These are phyloP conservation scores for Neofusicoccum umdonicola DNA, from an alignment of 2,329 filamentous ascomycete species.

Conservation along the genomic window DNA sequence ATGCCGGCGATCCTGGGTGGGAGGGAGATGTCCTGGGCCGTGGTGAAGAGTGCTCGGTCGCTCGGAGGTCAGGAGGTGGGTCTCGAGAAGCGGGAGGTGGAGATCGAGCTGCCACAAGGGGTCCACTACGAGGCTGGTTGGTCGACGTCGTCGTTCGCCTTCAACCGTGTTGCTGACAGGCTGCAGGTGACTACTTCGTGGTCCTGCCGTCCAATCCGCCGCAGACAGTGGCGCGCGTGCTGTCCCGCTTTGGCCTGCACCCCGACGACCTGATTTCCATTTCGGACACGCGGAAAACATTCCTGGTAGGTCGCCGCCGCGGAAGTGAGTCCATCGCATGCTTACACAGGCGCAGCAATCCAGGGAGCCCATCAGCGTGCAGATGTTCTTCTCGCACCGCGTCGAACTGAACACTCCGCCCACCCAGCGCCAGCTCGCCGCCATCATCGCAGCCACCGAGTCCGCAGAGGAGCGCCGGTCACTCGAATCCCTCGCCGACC, in stretches of 20 bases:
- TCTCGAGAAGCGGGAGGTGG: conserved; percentile 10
- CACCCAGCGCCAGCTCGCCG: conserved; percentile 21
- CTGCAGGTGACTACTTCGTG: conserved; percentile 9
- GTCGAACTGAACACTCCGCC: conserved; percentile 22
- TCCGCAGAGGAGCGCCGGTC: conserved; percentile 12
- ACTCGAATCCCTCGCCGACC: not conserved
- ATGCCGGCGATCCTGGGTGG: conserved; percentile 15
- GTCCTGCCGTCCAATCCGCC: not conserved
- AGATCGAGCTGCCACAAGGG: conserved; percentile 1
- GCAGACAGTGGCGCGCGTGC: not conserved
- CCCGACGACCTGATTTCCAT: conserved; percentile 1
- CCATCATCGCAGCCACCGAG: conserved; percentile 16
- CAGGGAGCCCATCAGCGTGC: conserved; percentile 18
- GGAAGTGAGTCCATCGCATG: too few relatives aligned
- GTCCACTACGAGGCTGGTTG: not conserved
- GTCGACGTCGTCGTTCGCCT: not conserved
- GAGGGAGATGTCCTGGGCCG: conserved; percentile 19
- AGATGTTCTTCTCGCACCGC: conserved; percentile 20
- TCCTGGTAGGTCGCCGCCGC: conserved; percentile 4
- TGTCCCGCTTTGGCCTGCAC: not conserved
- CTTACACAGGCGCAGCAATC: not conserved
- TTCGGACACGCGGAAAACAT: conserved; percentile 17
- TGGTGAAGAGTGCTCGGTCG: not conserved
- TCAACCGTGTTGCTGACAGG: not conserved
- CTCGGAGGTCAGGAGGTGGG: conserved; percentile 18